Evolutionary conservation across 768 basidiomycete genomes (phyloP).

Genomic region (Boletus insuetus): DNA sequence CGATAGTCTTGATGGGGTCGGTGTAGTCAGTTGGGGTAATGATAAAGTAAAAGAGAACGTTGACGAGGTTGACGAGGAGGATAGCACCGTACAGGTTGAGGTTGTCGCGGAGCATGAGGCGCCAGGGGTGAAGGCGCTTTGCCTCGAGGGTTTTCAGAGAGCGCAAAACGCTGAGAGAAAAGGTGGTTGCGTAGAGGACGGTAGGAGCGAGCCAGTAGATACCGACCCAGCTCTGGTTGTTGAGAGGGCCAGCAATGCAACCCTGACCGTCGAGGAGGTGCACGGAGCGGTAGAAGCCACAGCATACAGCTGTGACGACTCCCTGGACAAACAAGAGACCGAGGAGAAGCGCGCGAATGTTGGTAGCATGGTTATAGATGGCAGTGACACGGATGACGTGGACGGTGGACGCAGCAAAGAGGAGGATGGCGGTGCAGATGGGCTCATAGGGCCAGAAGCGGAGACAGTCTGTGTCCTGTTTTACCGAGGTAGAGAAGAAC

Average conservation of each 20-base stretch:
- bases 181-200: conserved; percentile 47
- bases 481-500: conserved; percentile 78
- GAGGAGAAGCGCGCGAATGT: conserved; percentile 55
- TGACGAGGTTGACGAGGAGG: conserved; percentile 77
- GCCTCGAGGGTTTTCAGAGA: conserved; percentile 23
- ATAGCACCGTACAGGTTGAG: conserved; percentile 84
- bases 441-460: conserved; percentile 84
- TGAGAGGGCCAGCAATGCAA: conserved; percentile 80
- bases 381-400: conserved; percentile 80
- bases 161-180: conserved; percentile 22
- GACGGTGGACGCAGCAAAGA: conserved; percentile 65
- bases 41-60: conserved; percentile 87
- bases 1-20: conserved; percentile 79
- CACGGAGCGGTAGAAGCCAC: conserved; percentile 81
- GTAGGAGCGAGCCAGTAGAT: conserved; percentile 85
- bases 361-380: conserved; percentile 61
- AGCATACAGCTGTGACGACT: conserved; percentile 68
- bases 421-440: conserved; percentile 77
- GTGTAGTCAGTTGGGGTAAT: conserved; percentile 55
- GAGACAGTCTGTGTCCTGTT: conserved; percentile 51
- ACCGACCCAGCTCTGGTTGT: conserved; percentile 66
- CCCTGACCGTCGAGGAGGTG: conserved; percentile 73
- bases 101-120: conserved; percentile 87
- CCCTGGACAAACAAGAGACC: conserved; percentile 64
- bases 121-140: conserved; percentile 68